Evolutionary conservation across 495 filamentous ascomycete genomes (phyloP).

Genomic region (Aspergillus sparsus): DNA sequence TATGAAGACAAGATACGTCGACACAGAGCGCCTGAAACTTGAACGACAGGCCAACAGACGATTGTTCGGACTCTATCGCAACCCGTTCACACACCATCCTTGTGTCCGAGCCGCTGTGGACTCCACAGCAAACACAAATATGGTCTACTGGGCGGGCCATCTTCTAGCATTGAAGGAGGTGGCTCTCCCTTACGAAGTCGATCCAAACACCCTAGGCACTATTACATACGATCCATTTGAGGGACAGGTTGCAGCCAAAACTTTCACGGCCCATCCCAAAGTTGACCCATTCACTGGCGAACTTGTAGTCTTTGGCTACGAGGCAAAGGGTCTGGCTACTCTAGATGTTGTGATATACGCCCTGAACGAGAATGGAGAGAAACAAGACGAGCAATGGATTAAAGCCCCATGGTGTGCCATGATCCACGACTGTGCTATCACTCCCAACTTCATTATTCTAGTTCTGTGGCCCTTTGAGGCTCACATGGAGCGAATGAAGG

Average conservation of each 20-base stretch:
- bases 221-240: background rate
- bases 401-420: background rate
- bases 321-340: background rate
- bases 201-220: constrained; percentile 9
- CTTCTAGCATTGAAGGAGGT: constrained; percentile 9
- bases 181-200: constrained; percentile 5
- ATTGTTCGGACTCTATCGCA: constrained; percentile 12
- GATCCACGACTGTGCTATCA: background rate
- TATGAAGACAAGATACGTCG: constrained; percentile 8
- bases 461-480: background rate
- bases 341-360: constrained; percentile 1
- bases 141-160: constrained; percentile 3
- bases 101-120: background rate
- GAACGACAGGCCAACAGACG: constrained; percentile 8
- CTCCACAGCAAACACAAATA: constrained; percentile 12
- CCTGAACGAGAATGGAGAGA: background rate
- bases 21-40: constrained; percentile 6
- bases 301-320: constrained; percentile 6
- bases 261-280: constrained; percentile 12
- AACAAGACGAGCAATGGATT: background rate
- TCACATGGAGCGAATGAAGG: background rate
- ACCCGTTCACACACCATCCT: constrained; percentile 6
- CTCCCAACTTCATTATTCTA: background rate
- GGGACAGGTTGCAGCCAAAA: background rate
- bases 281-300: constrained; percentile 4